Conservation (phyloP, 257 asterid genomes). For the Haberlea rhodopensis region DNA sequence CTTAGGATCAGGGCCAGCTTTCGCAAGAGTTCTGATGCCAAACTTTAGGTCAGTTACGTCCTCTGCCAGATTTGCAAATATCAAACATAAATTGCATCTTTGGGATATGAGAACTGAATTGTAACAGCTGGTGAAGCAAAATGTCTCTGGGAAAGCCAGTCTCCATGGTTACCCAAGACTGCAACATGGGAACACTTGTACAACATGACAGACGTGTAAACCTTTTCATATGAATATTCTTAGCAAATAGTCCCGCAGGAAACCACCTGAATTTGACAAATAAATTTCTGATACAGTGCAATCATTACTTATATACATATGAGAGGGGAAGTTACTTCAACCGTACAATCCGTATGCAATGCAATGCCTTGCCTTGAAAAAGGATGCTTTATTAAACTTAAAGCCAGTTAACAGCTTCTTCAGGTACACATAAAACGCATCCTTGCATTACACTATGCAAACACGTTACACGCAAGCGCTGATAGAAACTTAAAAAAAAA, state of each 20-base stretch:
- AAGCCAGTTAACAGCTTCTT: too few species aligned
- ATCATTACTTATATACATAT: too few species aligned
- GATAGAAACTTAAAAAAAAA: too few species aligned
- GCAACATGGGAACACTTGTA: constrained; percentile 31
- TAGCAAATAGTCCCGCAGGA: constrained; percentile 39
- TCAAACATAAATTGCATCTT: background rate
- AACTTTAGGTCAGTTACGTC: constrained; percentile 38
- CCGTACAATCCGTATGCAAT: too few species aligned
- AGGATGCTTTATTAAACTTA: too few species aligned
- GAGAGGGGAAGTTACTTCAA: too few species aligned
- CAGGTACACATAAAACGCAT: too few species aligned
- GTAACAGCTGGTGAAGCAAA: background rate
- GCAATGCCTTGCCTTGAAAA: too few species aligned
- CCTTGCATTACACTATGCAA: too few species aligned
- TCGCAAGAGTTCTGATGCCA: constrained; percentile 36
- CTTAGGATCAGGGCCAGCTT: constrained; percentile 47
- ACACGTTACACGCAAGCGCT: too few species aligned
- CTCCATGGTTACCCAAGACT: constrained; percentile 30
- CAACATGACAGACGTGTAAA: constrained; percentile 37
- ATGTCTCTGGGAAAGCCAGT: constrained; percentile 39
- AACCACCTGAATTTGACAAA: constrained; percentile 37
- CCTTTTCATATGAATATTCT: too few species aligned
- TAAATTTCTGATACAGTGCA: too few species aligned
- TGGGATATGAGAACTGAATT: background rate
- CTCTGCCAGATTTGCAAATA: constrained; percentile 28